phyloP scores from a whole-genome alignment of 768 basidiomycete genomes.

The Boletus rex-veris region DNA sequence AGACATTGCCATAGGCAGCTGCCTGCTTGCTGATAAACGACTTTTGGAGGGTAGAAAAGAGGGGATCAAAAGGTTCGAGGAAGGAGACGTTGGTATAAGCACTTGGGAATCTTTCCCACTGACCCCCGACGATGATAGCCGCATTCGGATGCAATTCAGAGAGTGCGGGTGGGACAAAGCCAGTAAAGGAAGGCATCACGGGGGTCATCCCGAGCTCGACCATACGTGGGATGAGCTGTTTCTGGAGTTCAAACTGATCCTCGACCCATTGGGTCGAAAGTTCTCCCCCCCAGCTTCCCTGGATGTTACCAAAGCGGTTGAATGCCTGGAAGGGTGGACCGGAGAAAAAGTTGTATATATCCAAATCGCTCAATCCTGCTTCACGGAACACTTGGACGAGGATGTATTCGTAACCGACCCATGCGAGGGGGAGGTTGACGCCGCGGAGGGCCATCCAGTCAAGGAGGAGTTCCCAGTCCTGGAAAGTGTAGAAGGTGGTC shows the following conservation, averaged over 20 bases:
- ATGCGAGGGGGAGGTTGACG: conserved; percentile 41
- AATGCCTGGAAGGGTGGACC: conserved; percentile 41
- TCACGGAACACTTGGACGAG: conserved; percentile 38
- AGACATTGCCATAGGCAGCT: conserved; percentile 35
- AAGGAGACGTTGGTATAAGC: conserved; percentile 37
- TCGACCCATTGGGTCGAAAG: conserved; percentile 37
- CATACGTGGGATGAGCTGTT: conserved; percentile 37
- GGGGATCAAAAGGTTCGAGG: conserved; percentile 39
- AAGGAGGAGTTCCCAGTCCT: conserved; percentile 38
- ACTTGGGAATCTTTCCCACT: conserved; percentile 35
- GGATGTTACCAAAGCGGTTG: conserved; percentile 44
- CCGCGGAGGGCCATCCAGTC: conserved; percentile 43
- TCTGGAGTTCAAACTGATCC: conserved; percentile 37
- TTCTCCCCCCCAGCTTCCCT: conserved; percentile 37
- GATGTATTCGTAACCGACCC: conserved; percentile 40
- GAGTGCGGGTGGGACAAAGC: conserved; percentile 38
- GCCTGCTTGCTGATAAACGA: conserved; percentile 39
- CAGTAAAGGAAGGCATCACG: conserved; percentile 40
- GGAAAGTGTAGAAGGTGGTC: conserved; percentile 37
- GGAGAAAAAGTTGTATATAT: conserved; percentile 35
- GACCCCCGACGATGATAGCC: conserved; percentile 33
- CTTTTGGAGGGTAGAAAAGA: conserved; percentile 35
- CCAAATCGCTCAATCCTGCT: conserved; percentile 33
- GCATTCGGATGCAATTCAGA: conserved; percentile 32
- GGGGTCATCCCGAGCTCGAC: conserved; percentile 42